Evolutionary conservation across 495 filamentous ascomycete genomes (phyloP), one percentile per base, ranked within the genome.

Genomic region (Penicillium antarcticum): DNA sequence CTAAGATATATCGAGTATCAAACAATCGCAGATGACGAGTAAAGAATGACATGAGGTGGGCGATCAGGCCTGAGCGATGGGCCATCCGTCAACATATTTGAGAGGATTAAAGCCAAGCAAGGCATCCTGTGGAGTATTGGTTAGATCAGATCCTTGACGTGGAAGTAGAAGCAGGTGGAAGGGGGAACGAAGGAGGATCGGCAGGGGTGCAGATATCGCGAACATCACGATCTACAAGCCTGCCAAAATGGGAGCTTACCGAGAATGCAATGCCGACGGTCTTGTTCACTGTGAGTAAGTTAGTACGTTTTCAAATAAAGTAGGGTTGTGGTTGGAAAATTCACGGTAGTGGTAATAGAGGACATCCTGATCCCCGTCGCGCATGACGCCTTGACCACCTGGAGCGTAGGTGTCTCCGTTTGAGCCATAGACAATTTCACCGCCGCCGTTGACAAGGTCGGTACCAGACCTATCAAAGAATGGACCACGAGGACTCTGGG

Each of bases 261-360:
- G 58, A 57, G 45, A 73, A 72, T 35, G 60, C 69, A 56, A 73
- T 65, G 42, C 72, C 63, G 23, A 77, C 60, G 11, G 64, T 66
- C 23, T 53, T 68, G 64, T 75, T 76, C 42, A 74, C 73, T 76
- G 42, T n/a, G 13, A 36, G 31, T 13, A n/a, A 1, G 40, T 65
- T 43, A 65, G 45, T 48, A 49, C 46, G 41, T 19, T 34, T 18
- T n/a, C 26, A 35, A 16, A 1, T 45, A 45, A 4, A 4, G 5
- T 4, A 19, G 17, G 12, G 17, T 10, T 3, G 1, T 29, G 10
- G 6, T 18, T 16, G 13, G 34, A 17, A 32, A 44, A 66, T 72
- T 55, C 48, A 76, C 72, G 58, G 39, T 77, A 77, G 47, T 78
- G 75, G 47, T 77, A 78, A 49, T 75, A 79, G 7, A 78, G 61